Conservation (phyloP, 129 eudicot genomes). For the Lonicera japonica region DNA sequence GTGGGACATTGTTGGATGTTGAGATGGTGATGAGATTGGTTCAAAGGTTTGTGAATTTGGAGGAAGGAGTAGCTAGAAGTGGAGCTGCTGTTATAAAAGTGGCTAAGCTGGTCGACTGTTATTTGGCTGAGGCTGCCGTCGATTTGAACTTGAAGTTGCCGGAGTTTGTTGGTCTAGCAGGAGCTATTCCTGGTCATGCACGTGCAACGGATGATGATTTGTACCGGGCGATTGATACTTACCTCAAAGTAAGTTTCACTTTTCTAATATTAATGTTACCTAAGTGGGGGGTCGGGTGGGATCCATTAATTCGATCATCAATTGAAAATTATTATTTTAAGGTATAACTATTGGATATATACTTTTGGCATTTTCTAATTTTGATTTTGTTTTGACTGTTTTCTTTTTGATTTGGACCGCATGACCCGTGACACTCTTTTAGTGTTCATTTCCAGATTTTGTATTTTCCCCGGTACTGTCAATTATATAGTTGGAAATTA, state of each 20-base stretch:
- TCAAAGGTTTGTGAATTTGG: constrained; percentile 43
- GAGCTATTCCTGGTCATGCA: constrained; percentile 59
- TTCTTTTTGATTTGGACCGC: no score
- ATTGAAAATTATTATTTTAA: no score
- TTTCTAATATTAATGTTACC: no score
- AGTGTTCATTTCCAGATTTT: no score
- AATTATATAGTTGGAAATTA: no score
- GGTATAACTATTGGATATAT: no score
- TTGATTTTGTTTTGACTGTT: no score
- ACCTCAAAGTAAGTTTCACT: constrained; percentile 54
- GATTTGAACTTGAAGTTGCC: constrained; percentile 44
- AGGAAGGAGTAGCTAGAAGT: constrained; percentile 32
- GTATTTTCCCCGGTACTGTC: no score
- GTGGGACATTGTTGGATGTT: constrained; percentile 51
- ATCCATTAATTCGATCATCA: no score
- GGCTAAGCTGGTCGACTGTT: constrained; percentile 62
- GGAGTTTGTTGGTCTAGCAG: constrained; percentile 65
- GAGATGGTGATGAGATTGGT: constrained; percentile 57
- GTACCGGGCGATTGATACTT: constrained; percentile 87
- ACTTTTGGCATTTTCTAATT: no score
- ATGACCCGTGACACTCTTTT: no score
- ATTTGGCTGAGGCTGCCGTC: constrained; percentile 83
- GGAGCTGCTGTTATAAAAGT: constrained; percentile 72
- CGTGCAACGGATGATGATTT: constrained; percentile 68
- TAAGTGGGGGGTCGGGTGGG: no score